phyloP scores from a whole-genome alignment of 805 yeast genomes.

The Starmerella ratchasimensis region DNA sequence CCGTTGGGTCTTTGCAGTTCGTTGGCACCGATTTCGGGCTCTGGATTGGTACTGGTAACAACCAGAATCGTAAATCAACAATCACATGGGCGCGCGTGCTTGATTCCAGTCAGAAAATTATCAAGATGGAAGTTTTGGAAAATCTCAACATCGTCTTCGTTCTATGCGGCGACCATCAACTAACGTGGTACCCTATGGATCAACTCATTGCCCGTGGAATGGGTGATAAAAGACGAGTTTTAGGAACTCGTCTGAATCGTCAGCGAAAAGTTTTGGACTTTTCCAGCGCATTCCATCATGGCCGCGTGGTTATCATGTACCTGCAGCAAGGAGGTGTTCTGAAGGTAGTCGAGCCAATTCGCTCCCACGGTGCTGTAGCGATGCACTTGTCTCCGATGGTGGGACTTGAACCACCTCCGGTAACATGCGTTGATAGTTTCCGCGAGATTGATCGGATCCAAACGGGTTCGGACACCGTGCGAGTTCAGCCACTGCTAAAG shows the following conservation, averaged over 20 bases:
- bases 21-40: slow-evolving; percentile 56
- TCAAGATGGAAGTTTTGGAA: slow-evolving; percentile 43
- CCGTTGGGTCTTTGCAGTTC: slow-evolving; percentile 30
- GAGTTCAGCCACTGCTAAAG: slow-evolving; percentile 49
- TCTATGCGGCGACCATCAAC: slow-evolving; percentile 42
- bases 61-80: slow-evolving; percentile 23
- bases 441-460: slow-evolving; percentile 36
- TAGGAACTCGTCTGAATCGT: slow-evolving; percentile 36
- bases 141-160: slow-evolving; percentile 40
- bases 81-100: slow-evolving; percentile 45
- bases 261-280: slow-evolving; percentile 41
- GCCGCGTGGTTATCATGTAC: slow-evolving; percentile 42
- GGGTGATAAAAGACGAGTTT: slow-evolving; percentile 15
- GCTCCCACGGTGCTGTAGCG: slow-evolving; percentile 19
- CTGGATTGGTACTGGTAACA: slow-evolving; percentile 29
- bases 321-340: slow-evolving; percentile 45
- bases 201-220: slow-evolving; percentile 33
- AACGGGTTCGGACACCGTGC: slow-evolving; percentile 43
- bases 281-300: slow-evolving; percentile 50
- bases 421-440: slow-evolving; percentile 29
- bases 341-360: slow-evolving; percentile 48
- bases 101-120: slow-evolving; percentile 25
- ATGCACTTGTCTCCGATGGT: slow-evolving; percentile 11
- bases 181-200: slow-evolving; percentile 51
- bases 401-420: slow-evolving; percentile 13